phyloP scores from a whole-genome alignment of 2,329 filamentous ascomycete genomes.

The Trichoderma simmonsii region DNA sequence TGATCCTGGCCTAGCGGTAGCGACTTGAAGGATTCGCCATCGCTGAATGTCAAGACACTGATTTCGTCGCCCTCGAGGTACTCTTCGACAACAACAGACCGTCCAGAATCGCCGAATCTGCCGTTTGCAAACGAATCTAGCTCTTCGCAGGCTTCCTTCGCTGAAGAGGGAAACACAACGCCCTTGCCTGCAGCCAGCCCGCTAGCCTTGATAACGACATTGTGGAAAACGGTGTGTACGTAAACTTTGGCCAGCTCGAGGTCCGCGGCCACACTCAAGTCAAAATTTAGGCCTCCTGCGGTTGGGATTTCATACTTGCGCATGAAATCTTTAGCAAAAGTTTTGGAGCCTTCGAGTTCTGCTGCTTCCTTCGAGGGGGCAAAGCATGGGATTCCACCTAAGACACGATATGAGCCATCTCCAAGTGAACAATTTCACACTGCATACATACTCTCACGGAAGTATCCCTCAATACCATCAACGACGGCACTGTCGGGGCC shows the following conservation, averaged over 20 bases:
- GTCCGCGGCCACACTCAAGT: background rate
- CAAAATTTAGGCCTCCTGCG: background rate
- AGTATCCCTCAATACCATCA: background rate
- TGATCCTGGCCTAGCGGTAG: background rate
- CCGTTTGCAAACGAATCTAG: background rate
- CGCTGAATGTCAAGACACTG: background rate
- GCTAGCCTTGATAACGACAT: background rate
- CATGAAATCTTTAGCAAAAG: background rate
- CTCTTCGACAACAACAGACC: background rate
- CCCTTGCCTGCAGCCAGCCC: background rate
- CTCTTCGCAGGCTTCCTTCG: background rate
- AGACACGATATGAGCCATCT: background rate
- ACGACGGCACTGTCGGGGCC: background rate
- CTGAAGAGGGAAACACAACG: background rate
- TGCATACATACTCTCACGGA: background rate
- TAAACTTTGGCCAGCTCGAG: background rate
- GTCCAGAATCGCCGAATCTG: background rate
- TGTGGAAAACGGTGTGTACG: background rate
- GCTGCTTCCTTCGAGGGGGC: background rate
- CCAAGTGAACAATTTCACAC: background rate
- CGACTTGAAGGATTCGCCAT: background rate
- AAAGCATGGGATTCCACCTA: background rate
- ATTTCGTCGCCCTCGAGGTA: background rate
- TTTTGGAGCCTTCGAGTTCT: background rate
- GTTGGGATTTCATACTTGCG: background rate